A percentile compares a stretch with the other conserved stretches of the same genome.
phyloP scores from a whole-genome alignment of 1,284 basidiomycete genomes.

The Amylostereum areolatum region DNA sequence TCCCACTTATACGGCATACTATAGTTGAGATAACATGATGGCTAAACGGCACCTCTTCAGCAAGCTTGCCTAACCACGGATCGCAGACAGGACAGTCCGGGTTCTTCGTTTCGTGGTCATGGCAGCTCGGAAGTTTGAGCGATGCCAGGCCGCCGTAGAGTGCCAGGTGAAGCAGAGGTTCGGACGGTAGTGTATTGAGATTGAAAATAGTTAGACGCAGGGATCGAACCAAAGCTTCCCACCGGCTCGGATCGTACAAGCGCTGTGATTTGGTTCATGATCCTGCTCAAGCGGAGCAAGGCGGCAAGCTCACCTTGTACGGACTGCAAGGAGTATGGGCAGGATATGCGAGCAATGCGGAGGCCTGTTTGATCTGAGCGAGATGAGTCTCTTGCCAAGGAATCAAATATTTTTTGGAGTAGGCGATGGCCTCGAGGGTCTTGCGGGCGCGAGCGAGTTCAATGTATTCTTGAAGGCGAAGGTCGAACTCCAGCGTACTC shows the following conservation, averaged over 20 bases:
- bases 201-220: constrained; percentile 84
- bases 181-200: constrained; percentile 80
- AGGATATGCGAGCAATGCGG: constrained; percentile 71
- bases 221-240: constrained; percentile 65
- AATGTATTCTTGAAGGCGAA: constrained; percentile 94
- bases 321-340: constrained; percentile 60
- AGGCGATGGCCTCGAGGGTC: constrained; percentile 75
- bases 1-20: constrained; percentile 85
- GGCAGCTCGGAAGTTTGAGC: constrained; percentile 79
- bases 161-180: constrained; percentile 81
- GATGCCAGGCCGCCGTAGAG: constrained; percentile 86
- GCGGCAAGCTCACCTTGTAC: constrained; percentile 51
- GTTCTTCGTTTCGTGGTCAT: constrained; percentile 58
- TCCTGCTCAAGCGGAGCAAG: background rate
- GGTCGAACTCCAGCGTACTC: constrained; percentile 94
- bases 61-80: constrained; percentile 68
- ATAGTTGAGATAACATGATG: constrained; percentile 96
- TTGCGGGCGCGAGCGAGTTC: constrained; percentile 77
- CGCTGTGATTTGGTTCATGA: constrained; percentile 42
- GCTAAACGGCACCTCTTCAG: constrained; percentile 83
- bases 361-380: constrained; percentile 70
- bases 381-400: constrained; percentile 81
- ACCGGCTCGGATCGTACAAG: constrained; percentile 75
- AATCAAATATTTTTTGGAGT: constrained; percentile 78
- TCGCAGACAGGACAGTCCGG: constrained; percentile 93